Conservation (phyloP, 495 filamentous ascomycete species). For the Xylaria flabelliformis region DNA sequence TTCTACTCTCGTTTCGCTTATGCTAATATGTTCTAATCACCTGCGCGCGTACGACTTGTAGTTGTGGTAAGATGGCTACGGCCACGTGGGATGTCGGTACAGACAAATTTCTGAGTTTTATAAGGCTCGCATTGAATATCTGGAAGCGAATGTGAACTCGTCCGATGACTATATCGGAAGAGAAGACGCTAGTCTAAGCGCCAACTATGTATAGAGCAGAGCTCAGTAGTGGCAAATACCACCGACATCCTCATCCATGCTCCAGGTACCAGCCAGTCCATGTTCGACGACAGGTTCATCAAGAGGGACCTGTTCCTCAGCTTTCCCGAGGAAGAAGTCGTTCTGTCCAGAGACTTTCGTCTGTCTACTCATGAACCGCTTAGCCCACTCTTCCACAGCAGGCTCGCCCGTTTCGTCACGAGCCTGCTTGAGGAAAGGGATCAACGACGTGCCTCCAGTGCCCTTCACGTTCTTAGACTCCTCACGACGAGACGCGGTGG, state of each 20-base stretch:
- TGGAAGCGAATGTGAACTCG: neutral
- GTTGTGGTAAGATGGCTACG: neutral
- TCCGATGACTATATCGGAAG: neutral
- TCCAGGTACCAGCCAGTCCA: constrained; percentile 86
- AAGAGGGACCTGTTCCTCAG: constrained; percentile 35
- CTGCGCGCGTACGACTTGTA: neutral
- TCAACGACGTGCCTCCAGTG: constrained; percentile 90
- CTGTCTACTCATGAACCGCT: constrained; percentile 69
- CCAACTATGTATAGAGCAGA: neutral
- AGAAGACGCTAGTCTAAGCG: neutral
- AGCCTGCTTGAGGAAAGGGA: constrained; percentile 93
- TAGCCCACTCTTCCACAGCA: constrained; percentile 83
- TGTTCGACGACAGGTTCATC: constrained; percentile 71
- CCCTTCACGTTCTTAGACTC: constrained; percentile 73
- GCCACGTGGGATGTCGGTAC: neutral
- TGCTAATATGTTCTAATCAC: neutral
- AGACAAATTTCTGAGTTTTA: neutral
- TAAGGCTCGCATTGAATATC: neutral
- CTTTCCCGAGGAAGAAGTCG: constrained; percentile 70
- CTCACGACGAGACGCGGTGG: constrained; percentile 61
- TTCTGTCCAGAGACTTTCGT: constrained; percentile 49
- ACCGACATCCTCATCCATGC: constrained; percentile 73
- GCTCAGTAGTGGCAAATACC: constrained; percentile 60
- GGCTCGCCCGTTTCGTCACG: constrained; percentile 95
- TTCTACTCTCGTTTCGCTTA: neutral